Evolutionary conservation across 768 basidiomycete genomes (phyloP).

Genomic region (Termitomyces sp.): DNA sequence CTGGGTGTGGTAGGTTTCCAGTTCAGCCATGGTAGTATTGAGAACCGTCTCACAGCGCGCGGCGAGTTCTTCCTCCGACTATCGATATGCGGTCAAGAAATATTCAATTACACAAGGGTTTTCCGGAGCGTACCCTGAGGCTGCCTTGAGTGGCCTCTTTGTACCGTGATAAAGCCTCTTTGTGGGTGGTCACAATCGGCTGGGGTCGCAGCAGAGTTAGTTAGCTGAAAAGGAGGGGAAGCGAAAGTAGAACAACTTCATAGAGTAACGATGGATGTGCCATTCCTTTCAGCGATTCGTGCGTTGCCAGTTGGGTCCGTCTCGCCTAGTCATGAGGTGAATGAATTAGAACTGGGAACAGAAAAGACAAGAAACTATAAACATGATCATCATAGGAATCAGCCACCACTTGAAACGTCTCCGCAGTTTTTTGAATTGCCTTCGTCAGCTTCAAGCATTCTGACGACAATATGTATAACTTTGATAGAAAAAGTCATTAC

Average conservation of each 20-base stretch:
- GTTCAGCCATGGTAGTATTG: conserved; percentile 86
- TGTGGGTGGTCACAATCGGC: conserved; percentile 75
- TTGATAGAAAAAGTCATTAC: background rate
- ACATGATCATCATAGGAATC: conserved; percentile 81
- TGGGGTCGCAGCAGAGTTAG: conserved; percentile 24
- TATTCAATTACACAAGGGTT: background rate
- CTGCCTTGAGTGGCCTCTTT: conserved; percentile 42
- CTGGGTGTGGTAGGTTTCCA: conserved; percentile 75
- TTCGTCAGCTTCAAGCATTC: conserved; percentile 79
- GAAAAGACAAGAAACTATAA: conserved; percentile 18
- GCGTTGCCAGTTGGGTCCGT: conserved; percentile 65
- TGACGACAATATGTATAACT: conserved; percentile 16
- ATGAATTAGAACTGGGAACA: background rate
- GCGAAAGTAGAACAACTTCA: conserved; percentile 38
- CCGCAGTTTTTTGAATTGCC: conserved; percentile 71
- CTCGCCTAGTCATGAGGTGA: conserved; percentile 48
- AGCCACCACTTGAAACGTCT: conserved; percentile 69
- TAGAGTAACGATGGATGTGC: conserved; percentile 75
- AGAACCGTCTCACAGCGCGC: conserved; percentile 84
- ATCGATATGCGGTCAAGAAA: conserved; percentile 1
- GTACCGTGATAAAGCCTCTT: conserved; percentile 64
- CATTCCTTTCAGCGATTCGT: conserved; percentile 71
- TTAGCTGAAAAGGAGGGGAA: background rate
- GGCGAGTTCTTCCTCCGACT: conserved; percentile 64
- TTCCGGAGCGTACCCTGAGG: conserved; percentile 26